Base-by-base conservation (phyloP, 2,329 filamentous ascomycete species). In the Colletotrichum limetticola region DNA sequence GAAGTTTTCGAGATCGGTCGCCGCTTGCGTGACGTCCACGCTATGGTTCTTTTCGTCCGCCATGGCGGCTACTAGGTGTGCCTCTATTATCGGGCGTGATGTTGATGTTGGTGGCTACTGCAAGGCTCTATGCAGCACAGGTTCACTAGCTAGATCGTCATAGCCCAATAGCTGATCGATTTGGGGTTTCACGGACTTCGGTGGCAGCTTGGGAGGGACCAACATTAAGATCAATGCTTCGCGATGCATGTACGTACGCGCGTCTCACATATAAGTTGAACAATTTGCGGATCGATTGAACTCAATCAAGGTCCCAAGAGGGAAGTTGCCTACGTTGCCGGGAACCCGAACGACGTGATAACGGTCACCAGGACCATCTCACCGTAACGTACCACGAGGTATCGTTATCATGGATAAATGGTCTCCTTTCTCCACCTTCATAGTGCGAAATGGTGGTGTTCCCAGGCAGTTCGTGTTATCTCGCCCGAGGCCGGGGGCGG, bases 1-100 rank as follows among this genome's bases (percentile, higher is more conserved):
- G 26, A 83, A 79, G 70, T 78, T 78, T 46, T 80, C 75, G 26
- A 82, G 77, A 42, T 77, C 76, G 28, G 64, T 49, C 19, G 61
- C 67, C 11, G 67, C 57, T 26, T 75, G 64, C 2, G 60, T 65
- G 6, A 70, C 66, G 12, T 60, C 46, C 11, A 56, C 56, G 0
- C 35, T 46, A 19, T 72, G 60, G 11, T 30, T 28, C 16, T 65
- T 66, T 2, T 70, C 61, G 49, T 61, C 66, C 16, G 19, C 26
- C 53, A 55, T 26, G 30, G 9, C 35, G 35, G 22, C 35, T 6
- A 22, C 5, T 42, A 11, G 12, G 30, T n/a, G 14, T 26, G 5
- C 3, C 9, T 57, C 26, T 32, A 9, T 3, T 32, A 2, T n/a
- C 32, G 12, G 30, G 3, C 16, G 30, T 1, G 2, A 1, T 55